A percentile compares a stretch with the other conserved stretches of the same genome.
Evolutionary conservation across 2,329 filamentous ascomycete genomes (phyloP).

Genomic region (Fusarium foetens): DNA sequence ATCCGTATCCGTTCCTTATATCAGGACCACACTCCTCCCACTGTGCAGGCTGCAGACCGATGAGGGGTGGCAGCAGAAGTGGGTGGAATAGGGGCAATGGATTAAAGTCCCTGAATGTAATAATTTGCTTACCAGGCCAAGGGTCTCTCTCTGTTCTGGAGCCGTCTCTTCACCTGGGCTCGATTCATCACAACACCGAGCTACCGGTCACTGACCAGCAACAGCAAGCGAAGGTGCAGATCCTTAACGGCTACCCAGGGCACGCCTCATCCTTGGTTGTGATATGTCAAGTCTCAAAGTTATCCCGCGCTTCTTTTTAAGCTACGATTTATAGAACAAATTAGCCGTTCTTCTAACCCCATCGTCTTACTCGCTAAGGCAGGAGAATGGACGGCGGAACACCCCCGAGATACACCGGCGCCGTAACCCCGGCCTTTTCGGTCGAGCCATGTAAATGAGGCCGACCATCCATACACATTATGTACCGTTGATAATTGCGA

Average conservation of each 20-base stretch:
- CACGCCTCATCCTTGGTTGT: constrained; percentile 1
- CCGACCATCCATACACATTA: constrained; percentile 15
- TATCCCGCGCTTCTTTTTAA: constrained; percentile 28
- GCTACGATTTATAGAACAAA: constrained; percentile 16
- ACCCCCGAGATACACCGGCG: constrained; percentile 23
- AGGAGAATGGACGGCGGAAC: constrained; percentile 25
- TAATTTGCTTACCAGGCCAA: constrained; percentile 32
- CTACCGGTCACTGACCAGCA: constrained; percentile 7
- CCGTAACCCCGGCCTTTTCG: constrained; percentile 22
- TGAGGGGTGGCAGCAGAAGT: constrained; percentile 31
- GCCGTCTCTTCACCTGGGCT: constrained; percentile 15
- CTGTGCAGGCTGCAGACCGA: background rate
- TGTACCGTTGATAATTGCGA: constrained; percentile 1
- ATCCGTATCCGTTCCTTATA: background rate
- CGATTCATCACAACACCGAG: constrained; percentile 21
- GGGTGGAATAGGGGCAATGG: constrained; percentile 35
- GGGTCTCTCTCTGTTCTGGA: background rate
- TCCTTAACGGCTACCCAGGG: constrained; percentile 21
- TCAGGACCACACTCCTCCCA: background rate
- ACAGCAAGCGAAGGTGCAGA: constrained; percentile 18
- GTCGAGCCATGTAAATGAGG: constrained; percentile 33
- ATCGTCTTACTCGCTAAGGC: constrained; percentile 21
- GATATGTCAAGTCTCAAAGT: constrained; percentile 14
- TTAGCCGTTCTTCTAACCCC: constrained; percentile 22
- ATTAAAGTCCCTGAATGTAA: constrained; percentile 31